Base-by-base conservation (phyloP, 1,284 basidiomycete species). In the Ustilago curta region DNA sequence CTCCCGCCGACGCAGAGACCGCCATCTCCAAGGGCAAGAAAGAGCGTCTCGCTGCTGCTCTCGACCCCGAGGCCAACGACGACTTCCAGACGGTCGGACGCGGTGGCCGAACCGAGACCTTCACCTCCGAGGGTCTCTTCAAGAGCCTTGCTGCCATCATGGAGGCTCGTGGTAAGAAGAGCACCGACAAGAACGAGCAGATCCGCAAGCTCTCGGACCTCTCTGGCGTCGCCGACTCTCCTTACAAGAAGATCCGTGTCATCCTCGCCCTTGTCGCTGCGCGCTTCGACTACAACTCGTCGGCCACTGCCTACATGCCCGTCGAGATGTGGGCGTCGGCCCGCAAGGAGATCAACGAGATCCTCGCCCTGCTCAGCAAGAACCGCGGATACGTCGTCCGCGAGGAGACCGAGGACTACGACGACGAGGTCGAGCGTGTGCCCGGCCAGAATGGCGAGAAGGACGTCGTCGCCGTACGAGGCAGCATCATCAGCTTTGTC, bases 101-200 rank as follows among this genome's bases (percentile, higher is more conserved):
- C 81, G 93, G 93, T 54, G 95, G 95, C 39, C 94, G 92, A 84
- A 88, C 89, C 14, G 89, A 94, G 85, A 90, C 91, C 72, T 92
- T 93, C 80, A 93, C 94, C 5, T 87, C 93, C 8, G 96, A 98
- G 65, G 90, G 91, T 50, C 92, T 99, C 78, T 95, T 95, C 88
- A 97, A 97, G 87, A 93, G 91, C 73, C 89, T 99, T 31, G 91
- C 94, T 79, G 89, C 91, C 45, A 91, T 99, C 45, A 91, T 97
- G 84, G 97, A 99, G 83, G 94, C 94, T 49, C 91, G 97, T 76
- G 97, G 97, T 32, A 94, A 95, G 86, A 99, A 99, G 90, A 93
- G 94, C 56, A 99, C 97, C 53, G 95, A 99, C 86, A 91, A 97
- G 70, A 89, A 89, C 45, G 95, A 98, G 86, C 96, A 98, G 88